Percentiles rank a stretch among this genome's conserved stretches.
Evolutionary conservation across 345 rosid species (phyloP).

Genomic region (Eucalyptus cloeziana): DNA sequence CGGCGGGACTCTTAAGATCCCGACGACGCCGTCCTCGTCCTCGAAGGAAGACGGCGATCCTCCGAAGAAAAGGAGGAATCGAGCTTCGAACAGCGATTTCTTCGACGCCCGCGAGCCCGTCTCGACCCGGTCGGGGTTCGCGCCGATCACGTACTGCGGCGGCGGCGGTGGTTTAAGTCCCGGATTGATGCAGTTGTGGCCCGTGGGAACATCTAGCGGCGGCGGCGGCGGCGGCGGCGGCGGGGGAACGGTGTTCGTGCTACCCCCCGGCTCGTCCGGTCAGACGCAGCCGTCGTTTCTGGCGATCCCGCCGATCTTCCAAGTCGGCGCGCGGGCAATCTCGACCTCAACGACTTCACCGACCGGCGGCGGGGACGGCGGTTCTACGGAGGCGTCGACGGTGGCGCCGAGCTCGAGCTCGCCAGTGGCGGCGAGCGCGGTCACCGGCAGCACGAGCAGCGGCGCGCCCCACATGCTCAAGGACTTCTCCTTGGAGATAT

Average conservation of each 20-base stretch:
- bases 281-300: background rate
- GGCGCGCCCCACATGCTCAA: slow-evolving; percentile 20
- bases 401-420: slow-evolving; percentile 5
- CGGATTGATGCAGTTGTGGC: slow-evolving; percentile 49
- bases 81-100: slow-evolving; percentile 22
- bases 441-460: background rate
- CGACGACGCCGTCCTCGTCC: slow-evolving; percentile 20
- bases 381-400: background rate
- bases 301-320: slow-evolving; percentile 17
- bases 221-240: background rate
- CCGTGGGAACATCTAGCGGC: slow-evolving; percentile 16
- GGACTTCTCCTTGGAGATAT: slow-evolving; percentile 57
- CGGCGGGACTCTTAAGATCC: slow-evolving; percentile 60
- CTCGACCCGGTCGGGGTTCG: slow-evolving; percentile 46
- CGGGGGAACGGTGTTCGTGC: slow-evolving; percentile 39
- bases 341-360: slow-evolving; percentile 19
- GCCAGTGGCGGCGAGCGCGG: background rate
- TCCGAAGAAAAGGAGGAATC: slow-evolving; percentile 27
- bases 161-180: background rate
- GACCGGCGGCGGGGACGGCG: background rate
- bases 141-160: slow-evolving; percentile 19
- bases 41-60: slow-evolving; percentile 1
- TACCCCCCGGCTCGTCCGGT: slow-evolving; percentile 28
- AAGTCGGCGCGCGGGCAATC: slow-evolving; percentile 23
- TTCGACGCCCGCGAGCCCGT: background rate